A percentile compares a stretch with the other conserved stretches of the same genome.
Evolutionary conservation across 495 filamentous ascomycete genomes (phyloP).

Genomic region (Poronia punctata): DNA sequence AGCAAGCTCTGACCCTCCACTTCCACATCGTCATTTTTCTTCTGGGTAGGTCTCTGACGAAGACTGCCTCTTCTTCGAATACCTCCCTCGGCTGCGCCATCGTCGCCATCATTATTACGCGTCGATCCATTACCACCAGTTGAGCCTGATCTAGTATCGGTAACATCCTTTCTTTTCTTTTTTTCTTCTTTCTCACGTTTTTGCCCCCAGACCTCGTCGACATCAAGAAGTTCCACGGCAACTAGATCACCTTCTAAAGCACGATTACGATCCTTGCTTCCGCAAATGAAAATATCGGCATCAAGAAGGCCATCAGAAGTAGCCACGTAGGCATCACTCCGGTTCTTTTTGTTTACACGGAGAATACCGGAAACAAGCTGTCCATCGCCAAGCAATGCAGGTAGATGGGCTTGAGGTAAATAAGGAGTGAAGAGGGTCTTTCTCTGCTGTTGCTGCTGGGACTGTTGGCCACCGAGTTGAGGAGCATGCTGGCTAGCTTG

Average conservation of each 20-base stretch:
- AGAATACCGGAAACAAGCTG: constrained; percentile 95
- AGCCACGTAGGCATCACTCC: constrained; percentile 95
- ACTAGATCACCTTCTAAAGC: constrained; percentile 94
- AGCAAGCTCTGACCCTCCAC: constrained; percentile 96
- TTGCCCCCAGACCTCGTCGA: constrained; percentile 97
- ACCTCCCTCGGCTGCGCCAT: constrained; percentile 66
- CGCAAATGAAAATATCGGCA: constrained; percentile 98
- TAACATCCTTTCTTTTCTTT: constrained; percentile 99
- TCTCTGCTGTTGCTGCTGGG: constrained; percentile 80
- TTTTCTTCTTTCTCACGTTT: constrained; percentile 99
- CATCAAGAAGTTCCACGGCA: constrained; percentile 91
- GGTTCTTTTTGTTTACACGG: constrained; percentile 98
- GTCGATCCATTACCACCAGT: constrained; percentile 65
- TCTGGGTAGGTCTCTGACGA: constrained; percentile 92
- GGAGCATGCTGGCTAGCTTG: constrained; percentile 74
- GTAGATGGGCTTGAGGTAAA: constrained; percentile 88
- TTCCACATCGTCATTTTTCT: constrained; percentile 99
- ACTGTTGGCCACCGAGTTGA: constrained; percentile 55
- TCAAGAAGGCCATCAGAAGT: constrained; percentile 80
- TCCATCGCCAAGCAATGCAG: constrained; percentile 82
- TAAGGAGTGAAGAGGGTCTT: constrained; percentile 99
- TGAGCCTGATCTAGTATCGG: constrained; percentile 73
- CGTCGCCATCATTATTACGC: constrained; percentile 52
- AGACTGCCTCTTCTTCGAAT: constrained; percentile 90
- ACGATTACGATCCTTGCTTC: constrained; percentile 95